A percentile compares a stretch with the other conserved stretches of the same genome.
phyloP scores from a whole-genome alignment of 495 filamentous ascomycete species.

The Talaromyces proteolyticus region DNA sequence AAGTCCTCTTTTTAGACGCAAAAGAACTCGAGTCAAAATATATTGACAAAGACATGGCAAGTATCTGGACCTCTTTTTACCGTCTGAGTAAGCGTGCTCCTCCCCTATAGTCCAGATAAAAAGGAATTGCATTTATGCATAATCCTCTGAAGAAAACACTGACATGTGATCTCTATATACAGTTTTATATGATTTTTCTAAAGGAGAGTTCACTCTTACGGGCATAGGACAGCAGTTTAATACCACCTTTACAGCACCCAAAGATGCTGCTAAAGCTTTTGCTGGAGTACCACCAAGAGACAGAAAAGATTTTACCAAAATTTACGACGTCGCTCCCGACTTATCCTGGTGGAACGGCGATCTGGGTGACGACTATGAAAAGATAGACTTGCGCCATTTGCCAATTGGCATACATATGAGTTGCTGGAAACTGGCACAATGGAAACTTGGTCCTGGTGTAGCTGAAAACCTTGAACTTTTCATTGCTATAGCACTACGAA shows the following conservation, averaged over 20 bases:
- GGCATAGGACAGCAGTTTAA: neutral
- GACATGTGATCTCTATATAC: neutral
- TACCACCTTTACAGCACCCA: neutral
- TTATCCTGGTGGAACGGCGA: neutral
- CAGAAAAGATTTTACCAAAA: neutral
- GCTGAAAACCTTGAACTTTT: slow-evolving; percentile 1
- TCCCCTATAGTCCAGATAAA: neutral
- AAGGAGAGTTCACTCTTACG: neutral
- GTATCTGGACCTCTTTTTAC: neutral
- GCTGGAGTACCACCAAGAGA: neutral
- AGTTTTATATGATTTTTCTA: neutral
- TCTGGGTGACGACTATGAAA: neutral
- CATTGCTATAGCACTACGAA: neutral
- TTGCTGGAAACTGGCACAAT: slow-evolving; percentile 1
- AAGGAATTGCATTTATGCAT: neutral
- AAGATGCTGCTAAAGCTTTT: neutral
- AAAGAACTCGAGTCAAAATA: neutral
- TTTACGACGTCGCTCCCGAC: neutral
- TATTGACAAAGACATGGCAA: neutral
- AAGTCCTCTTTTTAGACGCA: neutral
- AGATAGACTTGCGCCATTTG: neutral
- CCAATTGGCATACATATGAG: slow-evolving; percentile 1
- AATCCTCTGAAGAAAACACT: neutral
- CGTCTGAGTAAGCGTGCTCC: neutral
- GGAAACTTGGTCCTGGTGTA: neutral